Conservation (phyloP, 257 asterid genomes). For the Apocynum venetum region DNA sequence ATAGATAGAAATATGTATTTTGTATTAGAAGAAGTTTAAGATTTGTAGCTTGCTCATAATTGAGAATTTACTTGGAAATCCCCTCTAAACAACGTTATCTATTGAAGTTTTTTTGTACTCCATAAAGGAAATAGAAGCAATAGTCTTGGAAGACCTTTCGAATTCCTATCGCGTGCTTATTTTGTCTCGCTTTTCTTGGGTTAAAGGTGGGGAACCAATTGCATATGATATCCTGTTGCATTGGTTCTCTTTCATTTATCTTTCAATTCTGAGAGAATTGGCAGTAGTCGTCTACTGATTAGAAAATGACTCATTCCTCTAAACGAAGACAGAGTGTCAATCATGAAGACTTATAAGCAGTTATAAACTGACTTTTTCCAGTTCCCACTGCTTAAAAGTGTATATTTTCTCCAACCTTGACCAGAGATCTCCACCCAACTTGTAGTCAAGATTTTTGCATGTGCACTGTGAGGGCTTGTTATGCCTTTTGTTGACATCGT, state of each 20-base stretch:
- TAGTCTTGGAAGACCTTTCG: background rate
- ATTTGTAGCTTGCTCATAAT: constrained; percentile 10
- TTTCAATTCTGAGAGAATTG: background rate
- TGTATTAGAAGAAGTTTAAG: constrained; percentile 16
- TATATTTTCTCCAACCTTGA: background rate
- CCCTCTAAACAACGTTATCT: background rate
- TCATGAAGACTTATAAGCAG: background rate
- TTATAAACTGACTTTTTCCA: background rate
- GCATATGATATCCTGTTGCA: background rate
- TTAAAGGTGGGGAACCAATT: too few relatives aligned
- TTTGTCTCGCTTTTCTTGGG: background rate
- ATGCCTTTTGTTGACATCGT: background rate
- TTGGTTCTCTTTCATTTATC: background rate
- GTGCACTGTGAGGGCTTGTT: background rate
- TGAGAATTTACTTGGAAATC: constrained; percentile 5
- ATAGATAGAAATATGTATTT: constrained; percentile 21
- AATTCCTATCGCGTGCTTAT: background rate
- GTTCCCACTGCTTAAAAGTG: background rate
- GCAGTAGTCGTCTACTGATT: background rate
- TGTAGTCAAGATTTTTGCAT: constrained; percentile 6
- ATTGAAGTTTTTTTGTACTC: constrained; percentile 11
- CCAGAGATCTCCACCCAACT: background rate
- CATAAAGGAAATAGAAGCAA: constrained; percentile 4
- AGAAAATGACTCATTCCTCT: background rate
- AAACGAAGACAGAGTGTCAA: background rate